A percentile compares a stretch with the other conserved stretches of the same genome.
phyloP scores from a whole-genome alignment of 768 basidiomycete species.

The Phylloporus arenicola region DNA sequence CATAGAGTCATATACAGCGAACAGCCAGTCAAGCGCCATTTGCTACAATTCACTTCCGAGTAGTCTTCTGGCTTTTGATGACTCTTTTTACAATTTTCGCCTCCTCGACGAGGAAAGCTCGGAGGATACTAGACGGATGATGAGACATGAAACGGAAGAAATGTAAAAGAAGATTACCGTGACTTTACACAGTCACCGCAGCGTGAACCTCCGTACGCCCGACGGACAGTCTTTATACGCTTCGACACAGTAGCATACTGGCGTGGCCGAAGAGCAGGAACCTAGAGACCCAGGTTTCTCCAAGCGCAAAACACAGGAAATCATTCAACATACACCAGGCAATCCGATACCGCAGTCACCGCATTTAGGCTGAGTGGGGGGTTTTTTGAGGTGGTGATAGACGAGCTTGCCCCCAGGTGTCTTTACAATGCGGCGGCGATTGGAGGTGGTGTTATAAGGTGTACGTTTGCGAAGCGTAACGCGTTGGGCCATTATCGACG shows the following conservation, averaged over 20 bases:
- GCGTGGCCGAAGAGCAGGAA: conserved; percentile 93
- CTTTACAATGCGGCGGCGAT: conserved; percentile 92
- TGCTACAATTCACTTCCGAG: conserved; percentile 20
- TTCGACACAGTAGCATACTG: conserved; percentile 95
- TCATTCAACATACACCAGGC: conserved; percentile 71
- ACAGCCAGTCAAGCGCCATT: neutral
- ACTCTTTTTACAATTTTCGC: conserved; percentile 99
- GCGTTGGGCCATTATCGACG: conserved; percentile 79
- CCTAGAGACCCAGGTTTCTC: conserved; percentile 38
- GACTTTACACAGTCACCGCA: conserved; percentile 95
- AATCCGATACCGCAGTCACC: conserved; percentile 96
- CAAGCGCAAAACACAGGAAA: neutral
- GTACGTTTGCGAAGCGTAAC: conserved; percentile 98
- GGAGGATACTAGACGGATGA: conserved; percentile 65
- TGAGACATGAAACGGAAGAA: neutral
- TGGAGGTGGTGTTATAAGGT: conserved; percentile 97
- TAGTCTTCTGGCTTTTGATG: conserved; percentile 74
- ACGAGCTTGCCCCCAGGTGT: conserved; percentile 98
- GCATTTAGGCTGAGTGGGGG: conserved; percentile 86
- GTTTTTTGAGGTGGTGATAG: conserved; percentile 97
- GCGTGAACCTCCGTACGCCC: conserved; percentile 96
- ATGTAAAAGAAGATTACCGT: conserved; percentile 51
- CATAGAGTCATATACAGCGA: conserved; percentile 7
- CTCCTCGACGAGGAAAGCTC: conserved; percentile 98
- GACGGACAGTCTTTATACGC: conserved; percentile 91